Conservation (phyloP, 768 basidiomycete species). For the Termitomyces sp. region DNA sequence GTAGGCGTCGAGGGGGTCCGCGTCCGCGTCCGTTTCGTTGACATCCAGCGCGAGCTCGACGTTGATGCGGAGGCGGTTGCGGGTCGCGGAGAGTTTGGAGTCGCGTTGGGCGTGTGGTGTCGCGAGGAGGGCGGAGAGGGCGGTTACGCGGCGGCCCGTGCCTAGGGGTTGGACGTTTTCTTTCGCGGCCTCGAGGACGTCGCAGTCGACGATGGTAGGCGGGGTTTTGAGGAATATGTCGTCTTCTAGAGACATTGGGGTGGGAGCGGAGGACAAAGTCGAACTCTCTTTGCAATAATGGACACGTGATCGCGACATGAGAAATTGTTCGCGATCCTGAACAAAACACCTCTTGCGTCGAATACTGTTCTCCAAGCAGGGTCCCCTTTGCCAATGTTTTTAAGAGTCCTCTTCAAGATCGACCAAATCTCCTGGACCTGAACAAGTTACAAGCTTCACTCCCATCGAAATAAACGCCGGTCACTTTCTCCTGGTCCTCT, state of each 20-base stretch:
- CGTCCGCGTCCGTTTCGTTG: conserved; percentile 73
- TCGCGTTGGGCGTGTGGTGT: conserved; percentile 80
- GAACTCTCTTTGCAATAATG: neutral
- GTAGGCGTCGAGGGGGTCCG: conserved; percentile 85
- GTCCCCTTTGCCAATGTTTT: too few species aligned
- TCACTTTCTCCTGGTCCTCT: too few species aligned
- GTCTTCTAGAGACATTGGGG: conserved; percentile 25
- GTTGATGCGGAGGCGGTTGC: conserved; percentile 67
- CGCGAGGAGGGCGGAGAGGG: conserved; percentile 67
- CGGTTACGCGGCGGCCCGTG: conserved; percentile 73
- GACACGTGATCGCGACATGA: conserved; percentile 7
- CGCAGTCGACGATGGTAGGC: conserved; percentile 67
- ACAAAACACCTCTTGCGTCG: neutral
- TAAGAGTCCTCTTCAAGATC: too few species aligned
- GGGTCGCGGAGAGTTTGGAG: conserved; percentile 59
- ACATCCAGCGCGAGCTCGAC: conserved; percentile 78
- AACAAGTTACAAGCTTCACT: too few species aligned
- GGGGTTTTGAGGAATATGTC: conserved; percentile 41
- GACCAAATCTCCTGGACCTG: too few species aligned
- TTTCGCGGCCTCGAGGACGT: conserved; percentile 78
- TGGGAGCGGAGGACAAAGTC: too few species aligned
- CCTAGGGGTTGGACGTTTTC: conserved; percentile 86
- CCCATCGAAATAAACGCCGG: too few species aligned
- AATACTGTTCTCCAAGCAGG: too few species aligned
- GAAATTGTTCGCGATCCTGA: neutral